These are phyloP conservation scores for Trichosporon faecale DNA, from an alignment of 1,284 basidiomycete genomes.

Conservation along the genomic window DNA sequence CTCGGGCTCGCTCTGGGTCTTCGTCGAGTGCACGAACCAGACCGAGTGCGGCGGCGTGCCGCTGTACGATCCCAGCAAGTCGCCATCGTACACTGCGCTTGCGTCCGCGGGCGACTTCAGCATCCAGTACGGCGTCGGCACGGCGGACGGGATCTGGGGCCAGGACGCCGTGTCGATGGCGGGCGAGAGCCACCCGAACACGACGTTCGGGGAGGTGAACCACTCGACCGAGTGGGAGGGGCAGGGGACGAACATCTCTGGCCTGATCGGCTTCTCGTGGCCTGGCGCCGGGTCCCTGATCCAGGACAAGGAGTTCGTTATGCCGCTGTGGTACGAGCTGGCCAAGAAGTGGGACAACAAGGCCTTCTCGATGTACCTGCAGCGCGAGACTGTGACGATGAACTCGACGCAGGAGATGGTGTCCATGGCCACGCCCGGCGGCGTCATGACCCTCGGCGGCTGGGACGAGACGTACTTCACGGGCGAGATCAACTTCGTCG, in stretches of 20 bases:
- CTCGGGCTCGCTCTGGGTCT: slow-evolving; percentile 57
- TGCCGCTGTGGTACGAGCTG: slow-evolving; percentile 13
- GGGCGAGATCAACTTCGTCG: slow-evolving; percentile 69
- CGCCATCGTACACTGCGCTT: slow-evolving; percentile 36
- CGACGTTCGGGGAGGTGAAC: slow-evolving; percentile 8
- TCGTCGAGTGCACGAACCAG: slow-evolving; percentile 24
- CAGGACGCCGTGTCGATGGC: slow-evolving; percentile 4
- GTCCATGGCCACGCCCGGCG: slow-evolving; percentile 60
- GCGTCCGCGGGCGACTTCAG: slow-evolving; percentile 26
- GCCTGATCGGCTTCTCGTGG: slow-evolving; percentile 57
- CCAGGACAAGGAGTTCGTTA: slow-evolving; percentile 1
- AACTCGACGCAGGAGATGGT: slow-evolving; percentile 56
- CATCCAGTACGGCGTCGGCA: slow-evolving; percentile 7
- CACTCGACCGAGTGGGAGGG: slow-evolving; percentile 7
- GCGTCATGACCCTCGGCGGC: slow-evolving; percentile 63
- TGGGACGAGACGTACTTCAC: slow-evolving; percentile 63
- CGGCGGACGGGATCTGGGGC: slow-evolving; percentile 8
- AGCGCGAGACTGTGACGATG: slow-evolving; percentile 53
- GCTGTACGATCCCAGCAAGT: slow-evolving; percentile 19
- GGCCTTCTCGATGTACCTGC: slow-evolving; percentile 25
- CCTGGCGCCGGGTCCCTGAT: slow-evolving; percentile 38
- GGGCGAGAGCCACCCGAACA: background rate
- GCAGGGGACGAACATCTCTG: slow-evolving; percentile 43
- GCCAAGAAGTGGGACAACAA: slow-evolving; percentile 10
- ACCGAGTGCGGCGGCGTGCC: slow-evolving; percentile 26